Evolutionary conservation across 208 protist genomes (phyloP), one percentile per base, ranked within the genome.

Genomic region (Trypanosoma brucei): DNA sequence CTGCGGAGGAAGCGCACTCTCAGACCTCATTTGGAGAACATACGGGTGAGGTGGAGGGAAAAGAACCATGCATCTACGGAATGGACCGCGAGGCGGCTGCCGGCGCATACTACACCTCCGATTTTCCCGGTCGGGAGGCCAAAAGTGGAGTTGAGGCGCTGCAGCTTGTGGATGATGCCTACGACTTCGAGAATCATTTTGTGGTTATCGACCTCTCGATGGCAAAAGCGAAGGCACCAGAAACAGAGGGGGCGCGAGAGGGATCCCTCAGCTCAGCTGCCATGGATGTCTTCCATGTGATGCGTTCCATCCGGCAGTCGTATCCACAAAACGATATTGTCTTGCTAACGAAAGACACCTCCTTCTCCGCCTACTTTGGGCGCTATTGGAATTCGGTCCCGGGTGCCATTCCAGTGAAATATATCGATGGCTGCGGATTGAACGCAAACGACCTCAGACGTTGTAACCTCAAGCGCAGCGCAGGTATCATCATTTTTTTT

Each of bases 181-280:
- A 88, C 39, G 83, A 88, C 61, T 82, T 81, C 48, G 76, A 81
- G 35, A 87, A 83, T 61, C 83, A 91, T 62, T 88, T 93, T 65
- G 62, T 93, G 48, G 51, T 93, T 30, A 84, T 93, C 50, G 86
- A 93, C 65, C 69, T 93, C 9, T 78, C 83, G 3, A 74, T 83
- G 11, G 83, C 83, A 14, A 90, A 91, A 59, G 72, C 68, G 1
- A 84, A 75, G 52, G 68, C 68, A 34, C 65, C 77, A 50, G 79
- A 83, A 33, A 85, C 80, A 11, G 81, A 79, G 30, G 79, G 87
- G 60, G 73, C 78, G 11, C 72, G 75, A 45, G 81, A 90, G 59
- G 77, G 79, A 9, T 75, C 74, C 14, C 72, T 78, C n/a, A 80
- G 59, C 33, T 78, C 78, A 8, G 75, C 79, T 3, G 86, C 86